Conservation (phyloP, 2,329 filamentous ascomycete species). For the Aschersonia sp. region DNA sequence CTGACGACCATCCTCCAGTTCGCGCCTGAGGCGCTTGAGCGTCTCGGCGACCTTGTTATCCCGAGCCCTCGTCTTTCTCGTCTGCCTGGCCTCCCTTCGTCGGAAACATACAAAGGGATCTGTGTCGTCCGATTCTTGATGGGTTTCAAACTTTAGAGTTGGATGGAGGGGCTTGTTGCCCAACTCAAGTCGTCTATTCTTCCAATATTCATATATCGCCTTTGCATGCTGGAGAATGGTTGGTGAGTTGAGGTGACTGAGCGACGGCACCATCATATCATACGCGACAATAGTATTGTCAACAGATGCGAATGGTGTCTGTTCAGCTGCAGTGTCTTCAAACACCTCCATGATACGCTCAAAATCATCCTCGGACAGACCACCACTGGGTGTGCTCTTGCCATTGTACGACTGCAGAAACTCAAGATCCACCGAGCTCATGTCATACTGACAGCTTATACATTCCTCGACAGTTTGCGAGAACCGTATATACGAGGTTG, state of each 20-base stretch:
- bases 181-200: conserved; percentile 46
- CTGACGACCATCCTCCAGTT: conserved; percentile 78
- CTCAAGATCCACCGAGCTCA: conserved; percentile 78
- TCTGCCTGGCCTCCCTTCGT: conserved; percentile 82
- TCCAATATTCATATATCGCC: conserved; percentile 85
- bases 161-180: conserved; percentile 64
- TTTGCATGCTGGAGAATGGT: conserved; percentile 48
- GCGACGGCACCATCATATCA: conserved; percentile 59
- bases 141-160: conserved; percentile 81
- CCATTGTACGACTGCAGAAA: conserved; percentile 76
- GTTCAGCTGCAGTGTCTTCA: conserved; percentile 69
- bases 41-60: conserved; percentile 93
- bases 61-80: conserved; percentile 83
- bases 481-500: conserved; percentile 89
- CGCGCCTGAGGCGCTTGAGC: conserved; percentile 76
- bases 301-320: conserved; percentile 79
- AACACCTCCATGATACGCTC: conserved; percentile 92
- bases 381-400: conserved; percentile 47
- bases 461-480: conserved; percentile 97
- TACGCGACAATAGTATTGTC: conserved; percentile 75
- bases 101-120: conserved; percentile 98
- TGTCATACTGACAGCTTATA: conserved; percentile 80
- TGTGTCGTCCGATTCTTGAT: conserved; percentile 84
- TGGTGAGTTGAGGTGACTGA: conserved; percentile 34
- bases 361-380: conserved; percentile 80